Conservation (phyloP, 345 rosid genomes). For the Aethionema arabicum region DNA sequence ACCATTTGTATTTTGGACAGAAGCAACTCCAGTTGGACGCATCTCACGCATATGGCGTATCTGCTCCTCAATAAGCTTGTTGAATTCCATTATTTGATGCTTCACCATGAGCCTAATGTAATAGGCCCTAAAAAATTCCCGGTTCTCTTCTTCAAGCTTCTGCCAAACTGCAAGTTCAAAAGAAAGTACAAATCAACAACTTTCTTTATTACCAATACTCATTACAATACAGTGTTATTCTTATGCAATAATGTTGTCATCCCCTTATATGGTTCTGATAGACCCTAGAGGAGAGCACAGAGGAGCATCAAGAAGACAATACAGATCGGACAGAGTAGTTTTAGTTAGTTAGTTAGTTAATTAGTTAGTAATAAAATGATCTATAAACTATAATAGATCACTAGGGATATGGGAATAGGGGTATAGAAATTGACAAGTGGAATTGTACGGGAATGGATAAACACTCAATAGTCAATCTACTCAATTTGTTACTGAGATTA, state of each 20-base stretch:
- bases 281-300: too few relatives aligned
- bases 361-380: too few relatives aligned
- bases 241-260: not conserved
- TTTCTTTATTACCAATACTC: not conserved
- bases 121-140: constrained; percentile 89
- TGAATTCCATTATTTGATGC: constrained; percentile 89
- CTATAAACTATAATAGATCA: too few relatives aligned
- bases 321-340: too few relatives aligned
- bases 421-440: too few relatives aligned
- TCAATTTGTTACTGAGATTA: too few relatives aligned
- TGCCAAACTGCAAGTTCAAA: constrained; percentile 78
- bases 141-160: constrained; percentile 98
- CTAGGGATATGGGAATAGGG: too few relatives aligned
- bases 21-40: constrained; percentile 53
- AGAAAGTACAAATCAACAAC: constrained; percentile 6
- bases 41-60: constrained; percentile 78
- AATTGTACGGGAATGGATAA: too few relatives aligned
- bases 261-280: not conserved
- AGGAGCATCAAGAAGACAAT: too few relatives aligned
- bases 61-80: constrained; percentile 93
- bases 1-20: constrained; percentile 72
- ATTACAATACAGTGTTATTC: not conserved
- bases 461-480: too few relatives aligned
- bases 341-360: too few relatives aligned
- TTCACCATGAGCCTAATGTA: constrained; percentile 85